phyloP scores from a whole-genome alignment of 169 alveolate genomes.

The Plasmodium vivax region DNA sequence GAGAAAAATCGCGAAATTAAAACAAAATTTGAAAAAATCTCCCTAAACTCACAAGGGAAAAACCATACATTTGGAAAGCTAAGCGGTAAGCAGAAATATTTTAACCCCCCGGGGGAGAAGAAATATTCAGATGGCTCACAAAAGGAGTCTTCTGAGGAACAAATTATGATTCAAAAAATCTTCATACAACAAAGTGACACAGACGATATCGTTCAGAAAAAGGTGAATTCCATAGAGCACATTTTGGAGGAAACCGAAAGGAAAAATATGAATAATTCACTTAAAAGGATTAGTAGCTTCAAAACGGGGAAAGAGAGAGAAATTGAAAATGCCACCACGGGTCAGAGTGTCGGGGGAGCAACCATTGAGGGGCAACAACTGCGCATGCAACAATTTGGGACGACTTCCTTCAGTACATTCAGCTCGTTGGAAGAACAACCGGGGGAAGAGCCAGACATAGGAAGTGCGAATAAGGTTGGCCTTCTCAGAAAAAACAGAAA shows the following conservation, averaged over 20 bases:
- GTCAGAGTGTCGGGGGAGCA: neutral
- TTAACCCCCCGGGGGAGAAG: neutral
- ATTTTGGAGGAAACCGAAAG: slow-evolving; percentile 24
- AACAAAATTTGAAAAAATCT: slow-evolving; percentile 27
- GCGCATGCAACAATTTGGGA: neutral
- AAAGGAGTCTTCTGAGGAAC: slow-evolving; percentile 7
- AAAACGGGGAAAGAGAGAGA: neutral
- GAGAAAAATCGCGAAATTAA: slow-evolving; percentile 50
- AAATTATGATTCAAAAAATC: slow-evolving; percentile 29
- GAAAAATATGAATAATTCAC: neutral
- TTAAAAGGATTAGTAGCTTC: neutral
- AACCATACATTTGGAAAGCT: neutral
- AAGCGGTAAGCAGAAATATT: slow-evolving; percentile 9
- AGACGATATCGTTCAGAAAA: slow-evolving; percentile 20
- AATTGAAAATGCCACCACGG: neutral
- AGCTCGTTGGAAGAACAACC: neutral
- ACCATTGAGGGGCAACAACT: neutral
- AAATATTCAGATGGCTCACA: neutral
- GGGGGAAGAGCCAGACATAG: neutral
- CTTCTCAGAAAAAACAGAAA: neutral
- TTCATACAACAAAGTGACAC: slow-evolving; percentile 40
- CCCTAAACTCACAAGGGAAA: slow-evolving; percentile 6
- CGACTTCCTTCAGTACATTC: neutral
- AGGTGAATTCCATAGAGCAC: slow-evolving; percentile 27
- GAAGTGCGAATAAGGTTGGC: neutral